Conservation (phyloP, 495 filamentous ascomycete genomes). For the Chlorociboria aeruginascens region DNA sequence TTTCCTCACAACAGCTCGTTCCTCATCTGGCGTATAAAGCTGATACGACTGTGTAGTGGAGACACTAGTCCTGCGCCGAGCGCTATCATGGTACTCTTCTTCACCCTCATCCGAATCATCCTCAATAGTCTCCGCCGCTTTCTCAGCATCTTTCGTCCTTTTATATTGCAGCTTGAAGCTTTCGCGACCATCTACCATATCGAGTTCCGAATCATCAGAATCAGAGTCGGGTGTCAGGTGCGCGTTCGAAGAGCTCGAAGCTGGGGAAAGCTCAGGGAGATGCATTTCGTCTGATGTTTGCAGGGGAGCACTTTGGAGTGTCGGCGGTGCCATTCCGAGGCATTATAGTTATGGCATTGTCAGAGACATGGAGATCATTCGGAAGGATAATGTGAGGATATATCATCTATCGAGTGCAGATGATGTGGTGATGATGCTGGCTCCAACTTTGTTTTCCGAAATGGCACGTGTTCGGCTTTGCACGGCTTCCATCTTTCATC, state of each 20-base stretch:
- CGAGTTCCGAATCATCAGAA: conserved; percentile 17
- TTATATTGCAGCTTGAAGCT: conserved; percentile 9
- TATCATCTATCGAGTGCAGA: no score
- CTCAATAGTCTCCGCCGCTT: conserved; percentile 1
- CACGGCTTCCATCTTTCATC: no score
- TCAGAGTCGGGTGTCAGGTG: conserved; percentile 17
- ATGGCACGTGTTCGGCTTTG: no score
- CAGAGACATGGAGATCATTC: no score
- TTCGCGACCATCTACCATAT: conserved; percentile 9
- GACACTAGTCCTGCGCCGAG: conserved; percentile 21
- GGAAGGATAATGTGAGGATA: no score
- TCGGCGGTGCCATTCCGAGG: conserved; percentile 3
- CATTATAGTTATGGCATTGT: neutral
- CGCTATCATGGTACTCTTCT: conserved; percentile 1
- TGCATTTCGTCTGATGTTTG: conserved; percentile 8
- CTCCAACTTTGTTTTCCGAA: no score
- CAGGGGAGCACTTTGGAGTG: neutral
- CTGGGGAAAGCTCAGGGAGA: conserved; percentile 1
- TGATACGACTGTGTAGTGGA: conserved; percentile 38
- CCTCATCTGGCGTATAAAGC: conserved; percentile 66
- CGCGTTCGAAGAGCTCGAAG: conserved; percentile 13
- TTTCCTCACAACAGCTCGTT: conserved; percentile 54
- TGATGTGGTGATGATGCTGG: no score
- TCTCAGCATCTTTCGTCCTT: neutral
- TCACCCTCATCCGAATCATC: conserved; percentile 14